phyloP scores from a whole-genome alignment of 2,329 filamentous ascomycete species.

The Xylaria sp. region DNA sequence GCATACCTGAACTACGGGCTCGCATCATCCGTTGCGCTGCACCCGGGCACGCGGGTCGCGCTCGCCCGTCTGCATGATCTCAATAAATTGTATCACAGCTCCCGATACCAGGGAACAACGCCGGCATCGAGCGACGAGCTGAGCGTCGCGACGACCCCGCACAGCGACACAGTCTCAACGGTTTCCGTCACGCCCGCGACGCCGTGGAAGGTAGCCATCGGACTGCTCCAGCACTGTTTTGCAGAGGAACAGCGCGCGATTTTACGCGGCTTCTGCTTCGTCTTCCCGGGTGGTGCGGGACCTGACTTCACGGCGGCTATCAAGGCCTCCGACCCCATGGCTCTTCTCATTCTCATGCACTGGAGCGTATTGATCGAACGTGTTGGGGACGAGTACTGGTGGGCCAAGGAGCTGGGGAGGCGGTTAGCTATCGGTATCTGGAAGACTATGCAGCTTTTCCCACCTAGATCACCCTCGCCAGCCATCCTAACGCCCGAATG shows the following conservation, averaged over 20 bases:
- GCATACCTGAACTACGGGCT: conserved; percentile 41
- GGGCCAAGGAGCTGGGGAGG: conserved; percentile 39
- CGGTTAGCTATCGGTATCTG: conserved; percentile 45
- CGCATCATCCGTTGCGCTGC: conserved; percentile 40
- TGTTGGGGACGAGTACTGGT: conserved; percentile 44
- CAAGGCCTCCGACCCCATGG: conserved; percentile 50
- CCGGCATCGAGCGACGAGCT: conserved; percentile 27
- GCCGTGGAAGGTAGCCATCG: conserved; percentile 42
- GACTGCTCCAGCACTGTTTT: conserved; percentile 50
- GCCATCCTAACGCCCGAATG: conserved; percentile 41
- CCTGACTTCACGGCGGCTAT: conserved; percentile 49
- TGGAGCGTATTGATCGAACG: conserved; percentile 52
- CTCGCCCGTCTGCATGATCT: conserved; percentile 40
- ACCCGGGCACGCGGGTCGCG: conserved; percentile 38
- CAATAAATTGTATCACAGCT: conserved; percentile 41
- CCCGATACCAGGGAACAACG: conserved; percentile 26
- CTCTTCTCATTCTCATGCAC: conserved; percentile 53
- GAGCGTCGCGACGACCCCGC: conserved; percentile 20
- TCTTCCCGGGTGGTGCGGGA: conserved; percentile 49
- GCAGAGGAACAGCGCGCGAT: conserved; percentile 51
- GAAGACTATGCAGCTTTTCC: conserved; percentile 41
- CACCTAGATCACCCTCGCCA: conserved; percentile 18
- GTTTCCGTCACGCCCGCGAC: conserved; percentile 8
- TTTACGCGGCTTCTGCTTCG: conserved; percentile 49
- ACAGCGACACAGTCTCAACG: conserved; percentile 23